These are phyloP conservation scores for Vaccinium darrowii DNA, from an alignment of 148 eudicot species.

Conservation along the genomic window DNA sequence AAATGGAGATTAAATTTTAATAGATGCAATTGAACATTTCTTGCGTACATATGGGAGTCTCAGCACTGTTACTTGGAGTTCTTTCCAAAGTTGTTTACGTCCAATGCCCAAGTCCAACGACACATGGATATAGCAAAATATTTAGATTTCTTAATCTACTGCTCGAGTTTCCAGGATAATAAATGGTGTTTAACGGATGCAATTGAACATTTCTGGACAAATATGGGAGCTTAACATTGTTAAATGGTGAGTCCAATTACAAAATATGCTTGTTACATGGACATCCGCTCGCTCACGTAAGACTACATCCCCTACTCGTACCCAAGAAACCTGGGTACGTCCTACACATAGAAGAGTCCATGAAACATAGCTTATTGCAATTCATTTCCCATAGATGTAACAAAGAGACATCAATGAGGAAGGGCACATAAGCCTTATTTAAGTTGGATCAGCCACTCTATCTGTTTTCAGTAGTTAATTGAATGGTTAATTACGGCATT, in stretches of 20 bases:
- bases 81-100: not conserved
- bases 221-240: not conserved
- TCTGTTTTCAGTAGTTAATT: not conserved
- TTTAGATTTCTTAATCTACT: not conserved
- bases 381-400: not conserved
- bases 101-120: not conserved
- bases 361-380: not conserved
- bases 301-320: not conserved
- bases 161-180: not conserved
- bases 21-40: not conserved
- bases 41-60: not conserved
- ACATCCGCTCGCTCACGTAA: not conserved
- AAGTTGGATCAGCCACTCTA: not conserved
- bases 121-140: not conserved
- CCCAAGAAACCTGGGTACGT: not conserved
- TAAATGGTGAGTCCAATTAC: not conserved
- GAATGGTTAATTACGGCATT: not conserved
- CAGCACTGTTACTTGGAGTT: not conserved
- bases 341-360: not conserved
- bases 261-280: not conserved
- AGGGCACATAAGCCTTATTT: not conserved
- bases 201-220: not conserved
- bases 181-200: not conserved
- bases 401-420: not conserved
- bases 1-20: not conserved